A percentile compares a stretch with the other conserved stretches of the same genome.
Evolutionary conservation across 768 basidiomycete genomes (phyloP).

Genomic region (Phylloporus sp.): DNA sequence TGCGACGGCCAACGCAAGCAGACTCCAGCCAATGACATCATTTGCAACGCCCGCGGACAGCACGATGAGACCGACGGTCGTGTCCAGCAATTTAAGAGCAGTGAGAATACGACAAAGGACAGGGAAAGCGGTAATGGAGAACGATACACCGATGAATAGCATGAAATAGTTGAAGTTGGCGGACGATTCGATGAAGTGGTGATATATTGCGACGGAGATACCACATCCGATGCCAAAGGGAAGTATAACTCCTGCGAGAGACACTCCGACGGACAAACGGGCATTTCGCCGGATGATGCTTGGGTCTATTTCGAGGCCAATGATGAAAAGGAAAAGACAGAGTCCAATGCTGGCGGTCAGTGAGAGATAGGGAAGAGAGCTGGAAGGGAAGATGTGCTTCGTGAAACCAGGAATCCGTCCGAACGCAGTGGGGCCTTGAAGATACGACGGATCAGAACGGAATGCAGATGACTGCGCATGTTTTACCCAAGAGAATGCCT

Average conservation of each 20-base stretch:
- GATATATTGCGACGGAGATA: conserved; percentile 67
- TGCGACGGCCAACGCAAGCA: conserved; percentile 87
- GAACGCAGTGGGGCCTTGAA: conserved; percentile 45
- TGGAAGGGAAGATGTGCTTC: conserved; percentile 71
- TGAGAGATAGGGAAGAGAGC: conserved; percentile 69
- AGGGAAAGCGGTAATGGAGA: conserved; percentile 84
- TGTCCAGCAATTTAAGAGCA: conserved; percentile 86
- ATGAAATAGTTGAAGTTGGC: conserved; percentile 82
- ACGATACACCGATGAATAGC: conserved; percentile 91
- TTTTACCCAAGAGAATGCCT: conserved; percentile 72
- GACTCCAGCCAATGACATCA: conserved; percentile 83
- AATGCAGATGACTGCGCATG: conserved; percentile 45
- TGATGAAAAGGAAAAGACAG: conserved; percentile 85
- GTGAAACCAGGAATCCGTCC: conserved; percentile 90
- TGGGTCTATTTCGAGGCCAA: conserved; percentile 88
- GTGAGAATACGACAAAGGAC: conserved; percentile 87
- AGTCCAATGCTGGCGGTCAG: conserved; percentile 88
- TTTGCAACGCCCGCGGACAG: conserved; percentile 90
- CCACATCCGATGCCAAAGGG: conserved; percentile 88
- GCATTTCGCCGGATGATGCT: conserved; percentile 74
- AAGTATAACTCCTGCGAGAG: conserved; percentile 74
- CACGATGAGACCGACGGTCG: conserved; percentile 88
- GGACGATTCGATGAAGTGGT: conserved; percentile 56
- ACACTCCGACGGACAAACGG: conserved; percentile 59
- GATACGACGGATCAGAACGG: conserved; percentile 40